Conservation (phyloP, 495 filamentous ascomycete species). For the Chlorociboria aeruginascens region DNA sequence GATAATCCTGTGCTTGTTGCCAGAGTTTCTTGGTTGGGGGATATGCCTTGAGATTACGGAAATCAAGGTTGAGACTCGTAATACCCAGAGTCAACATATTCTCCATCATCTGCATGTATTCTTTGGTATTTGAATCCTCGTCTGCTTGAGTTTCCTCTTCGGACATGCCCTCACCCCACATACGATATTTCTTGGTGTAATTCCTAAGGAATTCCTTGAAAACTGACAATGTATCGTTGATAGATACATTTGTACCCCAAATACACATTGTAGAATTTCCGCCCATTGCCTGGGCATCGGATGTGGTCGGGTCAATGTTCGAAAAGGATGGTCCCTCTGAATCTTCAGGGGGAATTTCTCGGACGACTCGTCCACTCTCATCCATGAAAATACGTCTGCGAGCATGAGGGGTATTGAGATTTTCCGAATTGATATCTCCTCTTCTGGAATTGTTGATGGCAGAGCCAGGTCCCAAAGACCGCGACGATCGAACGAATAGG, state of each 20-base stretch:
- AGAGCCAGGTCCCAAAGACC: slow-evolving; percentile 36
- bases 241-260: slow-evolving; percentile 95
- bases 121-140: slow-evolving; percentile 52
- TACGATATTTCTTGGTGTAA: slow-evolving; percentile 83
- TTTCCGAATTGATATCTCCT: slow-evolving; percentile 74
- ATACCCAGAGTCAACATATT: slow-evolving; percentile 81
- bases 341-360: slow-evolving; percentile 35
- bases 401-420: slow-evolving; percentile 50
- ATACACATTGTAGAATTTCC: slow-evolving; percentile 72
- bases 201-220: slow-evolving; percentile 88
- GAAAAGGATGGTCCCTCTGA: slow-evolving; percentile 81
- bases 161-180: slow-evolving; percentile 75
- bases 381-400: slow-evolving; percentile 69
- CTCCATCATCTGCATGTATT: slow-evolving; percentile 77
- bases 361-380: slow-evolving; percentile 62
- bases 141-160: slow-evolving; percentile 57
- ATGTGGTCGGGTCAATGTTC: slow-evolving; percentile 76
- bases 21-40: slow-evolving; percentile 86
- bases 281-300: slow-evolving; percentile 79
- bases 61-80: slow-evolving; percentile 75
- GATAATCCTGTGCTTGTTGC: slow-evolving; percentile 87
- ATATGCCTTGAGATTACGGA: slow-evolving; percentile 82
- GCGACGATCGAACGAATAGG: slow-evolving; percentile 65
- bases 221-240: slow-evolving; percentile 71
- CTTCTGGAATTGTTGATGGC: slow-evolving; percentile 45